A percentile compares a stretch with the other conserved stretches of the same genome.
These are phyloP conservation scores for Daldinia concentrica DNA, from an alignment of 495 filamentous ascomycete species.

Conservation along the genomic window DNA sequence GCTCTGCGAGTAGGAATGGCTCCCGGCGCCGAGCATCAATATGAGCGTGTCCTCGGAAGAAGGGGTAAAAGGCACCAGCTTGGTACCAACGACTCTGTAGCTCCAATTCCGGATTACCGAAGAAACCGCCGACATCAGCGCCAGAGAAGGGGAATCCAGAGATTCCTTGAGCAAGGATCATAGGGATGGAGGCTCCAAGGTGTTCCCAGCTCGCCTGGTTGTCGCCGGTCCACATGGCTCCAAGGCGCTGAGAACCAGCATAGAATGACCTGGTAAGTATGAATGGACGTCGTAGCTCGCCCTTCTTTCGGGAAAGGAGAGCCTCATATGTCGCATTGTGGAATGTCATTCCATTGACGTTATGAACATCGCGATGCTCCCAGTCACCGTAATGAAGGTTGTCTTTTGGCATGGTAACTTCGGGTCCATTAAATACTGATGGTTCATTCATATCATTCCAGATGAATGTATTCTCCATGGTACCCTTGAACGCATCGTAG, in stretches of 20 bases:
- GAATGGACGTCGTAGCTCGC: constrained; percentile 81
- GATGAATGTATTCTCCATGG: constrained; percentile 83
- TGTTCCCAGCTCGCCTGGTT: constrained; percentile 96
- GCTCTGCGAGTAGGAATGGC: constrained; percentile 87
- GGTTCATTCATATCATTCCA: constrained; percentile 99
- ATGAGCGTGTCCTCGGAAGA: constrained; percentile 98
- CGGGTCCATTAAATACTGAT: constrained; percentile 97
- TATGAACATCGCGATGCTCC: constrained; percentile 98
- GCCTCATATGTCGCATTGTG: constrained; percentile 92
- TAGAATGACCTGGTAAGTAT: constrained; percentile 93
- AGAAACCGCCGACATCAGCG: constrained; percentile 97
- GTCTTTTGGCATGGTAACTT: constrained; percentile 98
- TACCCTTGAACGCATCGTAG: constrained; percentile 84
- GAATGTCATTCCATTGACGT: constrained; percentile 92
- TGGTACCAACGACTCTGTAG: constrained; percentile 96
- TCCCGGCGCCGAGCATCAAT: constrained; percentile 94
- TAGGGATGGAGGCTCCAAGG: constrained; percentile 83
- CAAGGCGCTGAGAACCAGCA: constrained; percentile 84
- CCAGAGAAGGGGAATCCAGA: constrained; percentile 93
- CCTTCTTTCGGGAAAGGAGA: constrained; percentile 79
- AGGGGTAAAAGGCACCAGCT: constrained; percentile 95
- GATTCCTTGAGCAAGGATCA: constrained; percentile 92
- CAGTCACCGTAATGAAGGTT: constrained; percentile 90
- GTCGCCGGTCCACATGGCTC: constrained; percentile 98
- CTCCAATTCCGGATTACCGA: constrained; percentile 92